A percentile compares a stretch with the other conserved stretches of the same genome.
These are phyloP conservation scores for Quercus dentata DNA, from an alignment of 306 rosid species.

Conservation along the genomic window DNA sequence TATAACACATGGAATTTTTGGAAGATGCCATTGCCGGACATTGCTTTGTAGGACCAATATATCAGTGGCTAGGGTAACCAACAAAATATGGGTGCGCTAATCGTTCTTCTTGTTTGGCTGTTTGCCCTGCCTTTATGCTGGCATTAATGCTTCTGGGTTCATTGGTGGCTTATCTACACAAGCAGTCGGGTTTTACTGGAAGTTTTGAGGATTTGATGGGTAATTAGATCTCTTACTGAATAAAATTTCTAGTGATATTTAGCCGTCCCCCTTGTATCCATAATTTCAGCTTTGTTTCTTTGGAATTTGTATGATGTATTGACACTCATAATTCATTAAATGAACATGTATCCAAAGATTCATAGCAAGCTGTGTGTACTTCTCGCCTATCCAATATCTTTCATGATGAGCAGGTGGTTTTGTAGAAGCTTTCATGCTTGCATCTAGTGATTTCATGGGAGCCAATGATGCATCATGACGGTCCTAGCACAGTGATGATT, in stretches of 20 bases:
- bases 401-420: background rate
- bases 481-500: too few relatives aligned
- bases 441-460: background rate
- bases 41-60: slow-evolving; percentile 22
- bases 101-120: background rate
- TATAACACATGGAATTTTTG: slow-evolving; percentile 92
- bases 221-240: background rate
- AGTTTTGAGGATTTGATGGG: background rate
- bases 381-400: background rate
- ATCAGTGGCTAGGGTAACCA: background rate
- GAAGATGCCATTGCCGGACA: slow-evolving; percentile 71
- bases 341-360: background rate
- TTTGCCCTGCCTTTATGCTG: slow-evolving; percentile 1
- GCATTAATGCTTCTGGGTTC: slow-evolving; percentile 11
- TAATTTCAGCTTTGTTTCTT: background rate
- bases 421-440: background rate
- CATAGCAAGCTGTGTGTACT: background rate
- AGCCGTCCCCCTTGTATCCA: background rate
- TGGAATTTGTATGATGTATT: background rate
- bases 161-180: background rate
- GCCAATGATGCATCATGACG: background rate
- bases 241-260: background rate
- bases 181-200: background rate
- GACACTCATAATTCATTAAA: background rate
- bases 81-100: background rate